phyloP scores from a whole-genome alignment of 2,329 filamentous ascomycete species.

The Ramularia collo-cygni region DNA sequence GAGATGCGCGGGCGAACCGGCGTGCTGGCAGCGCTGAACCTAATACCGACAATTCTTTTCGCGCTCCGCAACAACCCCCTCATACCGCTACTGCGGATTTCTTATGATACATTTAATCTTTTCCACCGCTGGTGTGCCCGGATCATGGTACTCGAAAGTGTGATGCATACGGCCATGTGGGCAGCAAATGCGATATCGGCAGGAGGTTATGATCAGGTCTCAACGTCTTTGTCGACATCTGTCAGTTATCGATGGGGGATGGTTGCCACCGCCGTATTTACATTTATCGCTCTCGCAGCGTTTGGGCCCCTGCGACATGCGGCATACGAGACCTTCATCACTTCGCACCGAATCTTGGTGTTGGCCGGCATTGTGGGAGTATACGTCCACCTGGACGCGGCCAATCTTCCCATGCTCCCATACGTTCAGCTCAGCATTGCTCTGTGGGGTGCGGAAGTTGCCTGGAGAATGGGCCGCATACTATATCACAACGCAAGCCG shows the following conservation, averaged over 20 bases:
- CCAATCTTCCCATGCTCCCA: constrained; percentile 59
- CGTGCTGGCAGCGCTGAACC: constrained; percentile 76
- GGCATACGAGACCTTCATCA: constrained; percentile 95
- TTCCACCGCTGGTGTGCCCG: constrained; percentile 78
- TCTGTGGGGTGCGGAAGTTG: constrained; percentile 68
- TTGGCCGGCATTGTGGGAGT: constrained; percentile 61
- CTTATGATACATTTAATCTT: constrained; percentile 95
- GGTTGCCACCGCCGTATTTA: constrained; percentile 53
- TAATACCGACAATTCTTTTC: constrained; percentile 84
- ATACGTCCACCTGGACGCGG: constrained; percentile 69
- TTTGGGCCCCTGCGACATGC: constrained; percentile 80
- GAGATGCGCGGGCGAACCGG: constrained; percentile 82
- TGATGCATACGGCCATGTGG: constrained; percentile 69
- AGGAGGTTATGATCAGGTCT: constrained; percentile 55
- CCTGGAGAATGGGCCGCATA: constrained; percentile 43
- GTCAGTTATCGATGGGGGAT: constrained; percentile 61
- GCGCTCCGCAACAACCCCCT: constrained; percentile 90
- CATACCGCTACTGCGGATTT: constrained; percentile 73
- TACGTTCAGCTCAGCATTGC: constrained; percentile 68
- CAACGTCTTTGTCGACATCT: constrained; percentile 48
- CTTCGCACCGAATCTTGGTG: constrained; percentile 72
- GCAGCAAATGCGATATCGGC: constrained; percentile 56
- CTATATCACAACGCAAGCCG: constrained; percentile 49
- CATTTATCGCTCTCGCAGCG: constrained; percentile 61
- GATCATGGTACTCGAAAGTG: constrained; percentile 60